Conservation (phyloP, 805 yeast species). For the Groenewaldozyma salmanticensis region DNA sequence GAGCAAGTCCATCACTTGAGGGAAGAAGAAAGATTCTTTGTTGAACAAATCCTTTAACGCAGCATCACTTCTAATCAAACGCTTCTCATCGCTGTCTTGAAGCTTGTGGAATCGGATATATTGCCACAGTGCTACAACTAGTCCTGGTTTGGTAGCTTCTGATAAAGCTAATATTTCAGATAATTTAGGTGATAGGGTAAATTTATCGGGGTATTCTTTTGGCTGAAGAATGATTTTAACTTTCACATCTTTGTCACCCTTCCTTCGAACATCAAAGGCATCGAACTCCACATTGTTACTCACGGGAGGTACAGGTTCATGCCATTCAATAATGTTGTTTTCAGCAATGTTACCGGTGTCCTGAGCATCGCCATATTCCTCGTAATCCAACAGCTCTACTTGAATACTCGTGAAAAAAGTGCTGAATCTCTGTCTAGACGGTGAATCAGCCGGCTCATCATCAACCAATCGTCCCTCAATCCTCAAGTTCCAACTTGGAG, state of each 20-base stretch:
- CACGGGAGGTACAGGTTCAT: conserved; percentile 42
- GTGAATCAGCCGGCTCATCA: conserved; percentile 38
- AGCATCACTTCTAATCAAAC: conserved; percentile 43
- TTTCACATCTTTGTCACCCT: conserved; percentile 56
- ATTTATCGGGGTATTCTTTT: conserved; percentile 60
- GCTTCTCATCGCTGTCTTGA: conserved; percentile 46
- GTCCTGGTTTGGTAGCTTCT: conserved; percentile 80
- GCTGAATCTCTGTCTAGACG: conserved; percentile 54
- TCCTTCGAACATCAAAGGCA: conserved; percentile 78
- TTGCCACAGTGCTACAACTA: conserved; percentile 71
- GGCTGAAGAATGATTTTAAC: conserved; percentile 73
- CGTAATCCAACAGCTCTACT: conserved; percentile 48
- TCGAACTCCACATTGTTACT: conserved; percentile 53
- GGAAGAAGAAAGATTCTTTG: conserved; percentile 48
- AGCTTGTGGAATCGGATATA: conserved; percentile 59
- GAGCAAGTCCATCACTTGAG: conserved; percentile 61
- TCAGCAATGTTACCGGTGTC: conserved; percentile 14
- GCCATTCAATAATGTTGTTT: conserved; percentile 74
- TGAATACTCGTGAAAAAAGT: conserved; percentile 76
- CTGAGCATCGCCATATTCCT: conserved; percentile 7
- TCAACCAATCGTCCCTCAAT: conserved; percentile 75
- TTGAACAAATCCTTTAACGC: conserved; percentile 36
- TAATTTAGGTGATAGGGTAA: conserved; percentile 55
- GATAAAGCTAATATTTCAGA: conserved; percentile 62
- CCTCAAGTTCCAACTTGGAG: conserved; percentile 72